Conservation (phyloP, 805 yeast genomes). For the Wickerhamiella azyma region DNA sequence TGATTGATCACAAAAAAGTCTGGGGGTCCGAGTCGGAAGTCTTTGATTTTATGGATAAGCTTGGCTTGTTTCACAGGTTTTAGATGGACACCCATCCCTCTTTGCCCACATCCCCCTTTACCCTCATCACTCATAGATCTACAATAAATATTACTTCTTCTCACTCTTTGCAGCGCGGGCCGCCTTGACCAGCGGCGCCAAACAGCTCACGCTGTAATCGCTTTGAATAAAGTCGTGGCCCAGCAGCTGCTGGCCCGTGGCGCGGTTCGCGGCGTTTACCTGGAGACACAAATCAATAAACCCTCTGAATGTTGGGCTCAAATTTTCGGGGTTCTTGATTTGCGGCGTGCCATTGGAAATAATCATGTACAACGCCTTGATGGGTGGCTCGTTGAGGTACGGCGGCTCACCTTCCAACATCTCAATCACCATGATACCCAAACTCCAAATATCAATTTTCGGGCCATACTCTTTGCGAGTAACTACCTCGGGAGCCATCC, state of each 20-base stretch:
- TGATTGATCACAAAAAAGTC: no score
- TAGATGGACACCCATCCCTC: no score
- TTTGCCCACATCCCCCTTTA: no score
- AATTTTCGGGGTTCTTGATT: constrained; percentile 72
- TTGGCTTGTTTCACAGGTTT: no score
- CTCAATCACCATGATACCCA: constrained; percentile 96
- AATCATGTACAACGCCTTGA: constrained; percentile 83
- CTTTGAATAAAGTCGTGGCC: constrained; percentile 39
- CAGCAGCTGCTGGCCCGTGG: constrained; percentile 60
- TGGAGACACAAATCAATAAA: constrained; percentile 69
- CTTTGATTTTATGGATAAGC: no score
- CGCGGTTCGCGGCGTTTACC: constrained; percentile 72
- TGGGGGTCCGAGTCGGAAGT: no score
- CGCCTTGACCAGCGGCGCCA: constrained; percentile 27
- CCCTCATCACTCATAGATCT: neutral
- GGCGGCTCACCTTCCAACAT: constrained; percentile 99
- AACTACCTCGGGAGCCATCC: constrained; percentile 99
- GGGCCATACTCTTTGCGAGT: constrained; percentile 91
- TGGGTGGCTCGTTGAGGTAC: constrained; percentile 87
- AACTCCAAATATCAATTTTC: constrained; percentile 94
- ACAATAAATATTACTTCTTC: constrained; percentile 1
- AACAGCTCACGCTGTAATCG: constrained; percentile 22
- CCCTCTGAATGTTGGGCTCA: constrained; percentile 49
- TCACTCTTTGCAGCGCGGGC: constrained; percentile 21
- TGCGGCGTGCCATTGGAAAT: constrained; percentile 96